A percentile compares a stretch with the other conserved stretches of the same genome.
Evolutionary conservation across 2,329 filamentous ascomycete species (phyloP).

Genomic region (Clarireedia monteithiana): DNA sequence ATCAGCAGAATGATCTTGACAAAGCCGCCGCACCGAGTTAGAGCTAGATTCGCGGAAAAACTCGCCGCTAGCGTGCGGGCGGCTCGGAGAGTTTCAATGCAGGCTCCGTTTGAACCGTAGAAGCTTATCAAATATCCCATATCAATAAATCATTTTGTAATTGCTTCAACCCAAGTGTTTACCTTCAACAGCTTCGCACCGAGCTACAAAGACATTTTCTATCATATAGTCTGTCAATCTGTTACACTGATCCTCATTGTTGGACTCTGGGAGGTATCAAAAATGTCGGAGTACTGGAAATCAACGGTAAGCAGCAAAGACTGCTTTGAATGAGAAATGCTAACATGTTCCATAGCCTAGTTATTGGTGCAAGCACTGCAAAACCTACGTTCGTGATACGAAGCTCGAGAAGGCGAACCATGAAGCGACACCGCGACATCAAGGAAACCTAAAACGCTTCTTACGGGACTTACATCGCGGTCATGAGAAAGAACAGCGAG

Average conservation of each 20-base stretch:
- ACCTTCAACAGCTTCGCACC: too few relatives aligned
- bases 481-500: constrained; percentile 72
- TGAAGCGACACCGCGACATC: constrained; percentile 78
- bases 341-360: constrained; percentile 49
- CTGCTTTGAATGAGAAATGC: neutral
- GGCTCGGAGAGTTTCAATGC: neutral
- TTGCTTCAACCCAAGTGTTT: too few relatives aligned
- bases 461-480: constrained; percentile 80
- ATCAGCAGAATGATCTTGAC: neutral
- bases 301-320: constrained; percentile 54
- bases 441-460: constrained; percentile 79
- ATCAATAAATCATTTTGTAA: too few relatives aligned
- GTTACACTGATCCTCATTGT: too few relatives aligned
- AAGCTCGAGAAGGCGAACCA: constrained; percentile 84
- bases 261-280: neutral
- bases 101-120: neutral
- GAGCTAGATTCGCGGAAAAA: neutral
- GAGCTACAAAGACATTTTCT: too few relatives aligned
- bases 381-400: constrained; percentile 83
- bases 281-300: constrained; percentile 98
- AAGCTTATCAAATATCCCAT: neutral
- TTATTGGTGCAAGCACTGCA: constrained; percentile 98
- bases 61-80: constrained; percentile 1
- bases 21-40: neutral
- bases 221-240: too few relatives aligned